A percentile compares a stretch with the other conserved stretches of the same genome.
Conservation (phyloP, 108 stramenopile genomes). For the Fragilariopsis cylindrus region DNA sequence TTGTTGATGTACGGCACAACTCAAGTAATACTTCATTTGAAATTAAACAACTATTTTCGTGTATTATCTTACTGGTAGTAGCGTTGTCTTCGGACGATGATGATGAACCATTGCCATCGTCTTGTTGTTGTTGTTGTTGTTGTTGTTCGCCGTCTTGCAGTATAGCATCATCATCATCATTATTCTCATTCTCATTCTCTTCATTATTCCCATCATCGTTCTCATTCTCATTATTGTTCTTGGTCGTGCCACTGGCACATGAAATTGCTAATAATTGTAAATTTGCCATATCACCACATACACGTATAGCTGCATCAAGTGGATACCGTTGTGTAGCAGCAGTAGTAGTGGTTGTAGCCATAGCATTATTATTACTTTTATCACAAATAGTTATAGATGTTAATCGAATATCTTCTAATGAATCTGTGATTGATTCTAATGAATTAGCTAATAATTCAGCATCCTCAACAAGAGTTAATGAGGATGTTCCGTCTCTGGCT, state of each 20-base stretch:
- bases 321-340: neutral
- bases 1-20: conserved; percentile 27
- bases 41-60: conserved; percentile 16
- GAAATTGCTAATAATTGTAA: conserved; percentile 34
- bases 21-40: conserved; percentile 20
- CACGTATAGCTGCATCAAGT: conserved; percentile 31
- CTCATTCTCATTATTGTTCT: neutral
- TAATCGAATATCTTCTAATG: conserved; percentile 37
- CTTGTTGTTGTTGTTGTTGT: too few species aligned
- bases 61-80: neutral
- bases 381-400: conserved; percentile 23
- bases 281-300: conserved; percentile 32
- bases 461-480: neutral
- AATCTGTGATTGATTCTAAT: conserved; percentile 33
- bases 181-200: neutral
- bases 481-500: too few species aligned
- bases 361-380: neutral
- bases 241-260: conserved; percentile 9
- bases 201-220: neutral
- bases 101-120: neutral
- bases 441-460: conserved; percentile 22
- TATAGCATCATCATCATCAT: neutral
- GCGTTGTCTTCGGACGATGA: neutral
- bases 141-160: too few species aligned
- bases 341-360: neutral